A percentile compares a stretch with the other conserved stretches of the same genome.
Evolutionary conservation across 768 basidiomycete species (phyloP).

Genomic region (Leccinum barrowsii): DNA sequence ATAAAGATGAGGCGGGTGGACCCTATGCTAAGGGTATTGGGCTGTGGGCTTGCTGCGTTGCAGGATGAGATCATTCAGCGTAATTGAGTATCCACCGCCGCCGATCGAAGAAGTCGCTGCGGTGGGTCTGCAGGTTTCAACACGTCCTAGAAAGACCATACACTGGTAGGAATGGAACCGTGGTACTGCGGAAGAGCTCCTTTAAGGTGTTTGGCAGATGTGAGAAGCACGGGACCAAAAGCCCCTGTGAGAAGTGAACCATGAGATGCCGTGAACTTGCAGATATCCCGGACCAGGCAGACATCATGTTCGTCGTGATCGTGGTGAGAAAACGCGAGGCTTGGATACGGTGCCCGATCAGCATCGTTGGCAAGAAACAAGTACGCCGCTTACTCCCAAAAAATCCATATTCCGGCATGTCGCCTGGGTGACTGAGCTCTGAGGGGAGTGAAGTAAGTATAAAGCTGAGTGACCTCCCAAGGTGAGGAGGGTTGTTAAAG

Average conservation of each 20-base stretch:
- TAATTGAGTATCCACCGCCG: constrained; percentile 13
- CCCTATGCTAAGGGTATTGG: constrained; percentile 17
- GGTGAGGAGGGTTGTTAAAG: constrained; percentile 1
- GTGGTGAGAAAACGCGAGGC: constrained; percentile 18
- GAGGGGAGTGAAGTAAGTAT: constrained; percentile 18
- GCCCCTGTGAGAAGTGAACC: constrained; percentile 22
- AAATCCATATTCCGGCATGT: constrained; percentile 15
- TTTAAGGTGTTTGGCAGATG: constrained; percentile 9
- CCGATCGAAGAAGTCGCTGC: constrained; percentile 27
- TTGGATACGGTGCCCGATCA: constrained; percentile 22
- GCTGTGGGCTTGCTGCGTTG: constrained; percentile 22
- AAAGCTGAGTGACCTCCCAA: constrained; percentile 12
- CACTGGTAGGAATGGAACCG: constrained; percentile 21
- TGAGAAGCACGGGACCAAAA: constrained; percentile 15
- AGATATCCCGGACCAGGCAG: background rate
- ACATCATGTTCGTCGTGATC: constrained; percentile 15
- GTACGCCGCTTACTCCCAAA: constrained; percentile 11
- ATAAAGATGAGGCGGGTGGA: constrained; percentile 4
- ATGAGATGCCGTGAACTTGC: constrained; percentile 4
- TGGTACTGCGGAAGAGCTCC: constrained; percentile 15
- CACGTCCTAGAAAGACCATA: constrained; percentile 17
- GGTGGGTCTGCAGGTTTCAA: constrained; percentile 9
- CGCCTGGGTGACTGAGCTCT: constrained; percentile 25
- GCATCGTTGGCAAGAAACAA: constrained; percentile 12
- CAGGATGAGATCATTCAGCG: constrained; percentile 15